Base-by-base conservation (phyloP, 257 asterid species). In the Hygrophila difformis region DNA sequence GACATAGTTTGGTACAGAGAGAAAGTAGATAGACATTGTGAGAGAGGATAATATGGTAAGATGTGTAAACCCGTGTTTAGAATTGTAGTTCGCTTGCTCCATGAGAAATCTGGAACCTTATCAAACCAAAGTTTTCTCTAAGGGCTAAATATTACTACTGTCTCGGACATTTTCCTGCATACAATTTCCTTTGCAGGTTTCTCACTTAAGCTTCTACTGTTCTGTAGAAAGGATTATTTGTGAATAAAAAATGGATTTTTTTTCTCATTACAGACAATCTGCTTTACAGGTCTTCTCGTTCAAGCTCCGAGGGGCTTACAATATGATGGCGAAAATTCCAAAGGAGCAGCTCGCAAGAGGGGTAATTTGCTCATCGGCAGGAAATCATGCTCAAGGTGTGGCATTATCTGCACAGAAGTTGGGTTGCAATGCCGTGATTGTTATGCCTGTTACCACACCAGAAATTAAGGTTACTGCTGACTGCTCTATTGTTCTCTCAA, bases 331-430 rank as follows among this genome's bases (percentile, higher is more conserved):
- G 4, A 91, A 74, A 61, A 86, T 91, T 61, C 71, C 93, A 9
- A 74, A 54, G 48, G 89, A 78, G 64, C 84, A 74, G 54, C 73
- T 80, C 37, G 54, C 76, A 53, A 70, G 69, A 61, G 99, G 99
- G 29, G 99, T 91, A 8, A 80, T 91, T 18, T 91, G 99, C 64
- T 91, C 99, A 8, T 91, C 99, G 4, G 99, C 96, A 9, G 99
- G 99, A 63, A 91, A 91, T 55, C 99, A 91, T 17, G 99, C 99
- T 3, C 99, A 91, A 59, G 99, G 98, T 15, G 96, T 86, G 34
- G 99, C 96, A 3, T 64, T 74, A 61, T 41, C 82, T 39, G 75
- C 78, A 17, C 67, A 60, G 60, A 63, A 19, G 69, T 33, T 72
- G 57, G 77, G 73, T 29, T 76, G 75, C 68, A 17, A 60, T 28